Base-by-base conservation (phyloP, 768 basidiomycete genomes). In the Mycena kentingensis region DNA sequence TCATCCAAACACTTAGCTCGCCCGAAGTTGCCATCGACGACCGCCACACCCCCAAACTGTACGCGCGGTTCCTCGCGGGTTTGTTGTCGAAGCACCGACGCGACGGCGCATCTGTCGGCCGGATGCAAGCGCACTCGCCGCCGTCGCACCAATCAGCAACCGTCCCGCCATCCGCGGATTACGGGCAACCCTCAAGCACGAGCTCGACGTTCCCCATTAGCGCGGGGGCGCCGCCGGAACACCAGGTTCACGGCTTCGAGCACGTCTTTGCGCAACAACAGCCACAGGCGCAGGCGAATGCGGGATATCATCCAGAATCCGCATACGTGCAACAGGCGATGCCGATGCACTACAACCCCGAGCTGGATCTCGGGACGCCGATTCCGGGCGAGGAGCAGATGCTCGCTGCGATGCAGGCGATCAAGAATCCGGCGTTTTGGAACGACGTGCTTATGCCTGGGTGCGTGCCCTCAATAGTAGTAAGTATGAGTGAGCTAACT, bases 391-490 rank as follows among this genome's bases (percentile, higher is more conserved):
- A 80, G 35, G 79, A 74, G 0, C 74, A 86, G 38, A 78, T 82
- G 67, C 73, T 88, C 55, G 88, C 87, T 1, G 80, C 87, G 18
- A 85, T 91, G 84, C 78, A 82, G 44, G 82, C 82, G 25, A 72
- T 92, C 50, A 84, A 86, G 55, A 87, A 84, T 44, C 83, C 83
- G 3, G 77, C 71, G 7, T 91, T 83, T 79, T 90, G 87, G 88
- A 69, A 77, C 37, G 87, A 80, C 43, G 85, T 89, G 83, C 87
- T 90, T 87, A 88, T 91, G 86, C 89, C 89, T 32, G 89, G 89
- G 85, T 87, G 65, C 21, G 36, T 32, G n/a, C n/a, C n/a, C n/a
- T n/a, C n/a, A n/a, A n/a, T n/a, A n/a, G n/a, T n/a, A n/a, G n/a
- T n/a, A n/a, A n/a, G n/a, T n/a, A n/a, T n/a, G n/a, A n/a, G n/a